phyloP scores from a whole-genome alignment of 1,284 basidiomycete genomes.

The Heterobasidion irregulare region DNA sequence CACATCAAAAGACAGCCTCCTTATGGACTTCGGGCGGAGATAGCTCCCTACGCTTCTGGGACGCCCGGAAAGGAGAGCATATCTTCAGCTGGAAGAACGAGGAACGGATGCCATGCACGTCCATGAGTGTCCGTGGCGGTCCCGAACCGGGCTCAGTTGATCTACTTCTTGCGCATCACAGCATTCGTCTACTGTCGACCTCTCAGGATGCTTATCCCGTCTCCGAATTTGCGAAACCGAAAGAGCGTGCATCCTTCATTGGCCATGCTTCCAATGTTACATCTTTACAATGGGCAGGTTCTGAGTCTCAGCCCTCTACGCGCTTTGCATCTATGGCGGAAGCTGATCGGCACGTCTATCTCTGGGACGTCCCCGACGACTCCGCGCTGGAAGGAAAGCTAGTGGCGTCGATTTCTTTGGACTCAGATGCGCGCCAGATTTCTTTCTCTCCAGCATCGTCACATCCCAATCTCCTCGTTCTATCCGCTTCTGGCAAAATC shows the following conservation, averaged over 20 bases:
- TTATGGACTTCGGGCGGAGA: constrained; percentile 56
- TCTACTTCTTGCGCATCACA: constrained; percentile 51
- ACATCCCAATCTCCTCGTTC: constrained; percentile 41
- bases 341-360: constrained; percentile 67
- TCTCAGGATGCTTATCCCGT: constrained; percentile 18
- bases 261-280: constrained; percentile 58
- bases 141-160: constrained; percentile 26
- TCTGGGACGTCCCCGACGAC: constrained; percentile 46
- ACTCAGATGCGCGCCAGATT: constrained; percentile 56
- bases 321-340: constrained; percentile 60
- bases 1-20: constrained; percentile 14
- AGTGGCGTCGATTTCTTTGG: constrained; percentile 57
- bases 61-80: constrained; percentile 39
- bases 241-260: constrained; percentile 44
- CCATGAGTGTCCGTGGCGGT: constrained; percentile 34
- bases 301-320: constrained; percentile 13
- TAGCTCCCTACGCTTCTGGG: constrained; percentile 48
- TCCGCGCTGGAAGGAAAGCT: constrained; percentile 42
- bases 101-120: constrained; percentile 48
- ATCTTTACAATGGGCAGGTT: constrained; percentile 35
- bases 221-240: constrained; percentile 30
- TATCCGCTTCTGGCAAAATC: constrained; percentile 62
- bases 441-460: constrained; percentile 29
- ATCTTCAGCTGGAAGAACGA: constrained; percentile 43
- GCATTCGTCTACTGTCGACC: constrained; percentile 43